Conservation (phyloP, 768 basidiomycete species). For the Kwoniella sp. region DNA sequence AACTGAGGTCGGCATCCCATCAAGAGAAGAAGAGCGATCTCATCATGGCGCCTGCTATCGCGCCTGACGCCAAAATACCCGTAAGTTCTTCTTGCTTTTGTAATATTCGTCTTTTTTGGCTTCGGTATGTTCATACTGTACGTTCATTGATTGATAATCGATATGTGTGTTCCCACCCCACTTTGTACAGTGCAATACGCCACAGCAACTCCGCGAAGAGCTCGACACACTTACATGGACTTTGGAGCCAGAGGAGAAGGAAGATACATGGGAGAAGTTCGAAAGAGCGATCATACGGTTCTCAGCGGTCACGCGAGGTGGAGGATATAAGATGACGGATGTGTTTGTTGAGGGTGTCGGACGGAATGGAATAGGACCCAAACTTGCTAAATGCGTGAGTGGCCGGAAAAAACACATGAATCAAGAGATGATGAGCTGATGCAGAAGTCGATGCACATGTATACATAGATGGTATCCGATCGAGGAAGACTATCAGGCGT, state of each 20-base stretch:
- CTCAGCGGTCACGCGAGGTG: constrained; percentile 56
- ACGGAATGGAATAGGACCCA: constrained; percentile 47
- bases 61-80: constrained; percentile 49
- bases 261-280: constrained; percentile 59
- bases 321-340: constrained; percentile 51
- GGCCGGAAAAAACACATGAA: no score
- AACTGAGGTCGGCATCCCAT: no score
- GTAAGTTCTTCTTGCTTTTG: constrained; percentile 29
- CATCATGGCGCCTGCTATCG: constrained; percentile 39
- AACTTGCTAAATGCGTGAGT: constrained; percentile 53
- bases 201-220: constrained; percentile 51
- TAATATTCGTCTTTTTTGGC: no score
- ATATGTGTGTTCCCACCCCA: no score
- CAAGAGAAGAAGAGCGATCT: no score
- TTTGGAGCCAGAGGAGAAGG: constrained; percentile 55
- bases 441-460: background rate
- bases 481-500: constrained; percentile 52
- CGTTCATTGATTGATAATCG: no score
- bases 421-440: no score
- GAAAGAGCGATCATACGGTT: constrained; percentile 57
- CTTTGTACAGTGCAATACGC: constrained; percentile 50
- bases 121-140: no score
- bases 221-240: constrained; percentile 47
- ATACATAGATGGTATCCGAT: constrained; percentile 52
- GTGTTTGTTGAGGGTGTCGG: constrained; percentile 51